Evolutionary conservation across 2,329 filamentous ascomycete genomes (phyloP), one percentile per base, ranked within the genome.

Genomic region (Gaeumannomyces sp.): DNA sequence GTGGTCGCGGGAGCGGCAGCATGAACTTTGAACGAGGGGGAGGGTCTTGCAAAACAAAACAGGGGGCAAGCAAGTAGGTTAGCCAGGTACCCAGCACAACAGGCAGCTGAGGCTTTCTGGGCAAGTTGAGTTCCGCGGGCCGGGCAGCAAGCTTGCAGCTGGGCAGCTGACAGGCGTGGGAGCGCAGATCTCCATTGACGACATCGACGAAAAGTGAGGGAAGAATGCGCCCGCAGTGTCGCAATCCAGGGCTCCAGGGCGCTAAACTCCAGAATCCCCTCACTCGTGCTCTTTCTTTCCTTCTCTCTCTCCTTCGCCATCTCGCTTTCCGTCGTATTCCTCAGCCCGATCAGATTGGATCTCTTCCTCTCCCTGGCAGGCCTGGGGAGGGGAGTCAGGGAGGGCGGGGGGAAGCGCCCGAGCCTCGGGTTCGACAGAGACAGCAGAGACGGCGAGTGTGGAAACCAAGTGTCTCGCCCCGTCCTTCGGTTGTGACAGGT

Each of bases 401-500:
- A 58, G 56, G 56, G 38, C 19, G 38, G 38, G 38, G 38, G 38
- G 38, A 50, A 50, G 38, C 38, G 38, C 38, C 38, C 19, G 38
- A 50, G 38, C 16, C 16, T 50, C 45, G 45, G n/a, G 45, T 53
- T 53, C 45, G 45, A 53, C 45, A 53, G 22, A 53, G 19, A 25
- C 45, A 53, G 22, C 13, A 59, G 57, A 28, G 13, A 27, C 57
- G 3, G 29, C 57, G 29, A 29, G 57, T 6, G 25, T 59, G 57
- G 57, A 29, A 59, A 59, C 57, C 25, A 59, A 22, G 57, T 59
- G 27, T 59, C 29, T 59, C 29, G 29, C 56, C 56, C 28, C n/a
- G 28, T 58, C 25, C n/a, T 28, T 2, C 45, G 22, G 22, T n/a
- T 53, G 27, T 29, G 57, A 59, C 57, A 59, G 57, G 57, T 59